Conservation (phyloP, 179 eudicot genomes). For the Nepenthes alata region DNA sequence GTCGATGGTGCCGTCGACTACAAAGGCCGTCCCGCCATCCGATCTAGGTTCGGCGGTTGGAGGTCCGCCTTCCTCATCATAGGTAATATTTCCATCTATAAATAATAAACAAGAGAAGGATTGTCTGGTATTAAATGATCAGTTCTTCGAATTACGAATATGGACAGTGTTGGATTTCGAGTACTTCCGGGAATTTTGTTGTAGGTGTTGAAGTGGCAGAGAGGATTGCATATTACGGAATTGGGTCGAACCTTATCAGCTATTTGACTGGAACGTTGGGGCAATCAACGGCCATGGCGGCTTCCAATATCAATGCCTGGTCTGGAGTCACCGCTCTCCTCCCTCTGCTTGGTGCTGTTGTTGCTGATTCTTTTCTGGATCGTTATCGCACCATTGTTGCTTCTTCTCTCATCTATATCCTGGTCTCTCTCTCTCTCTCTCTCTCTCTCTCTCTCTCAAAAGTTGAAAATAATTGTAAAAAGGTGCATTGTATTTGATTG, state of each 20-base stretch:
- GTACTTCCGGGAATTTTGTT: neutral
- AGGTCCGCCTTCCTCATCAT: conserved; percentile 52
- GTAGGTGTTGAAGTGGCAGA: conserved; percentile 54
- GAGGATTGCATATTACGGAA: conserved; percentile 46
- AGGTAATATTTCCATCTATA: conserved; percentile 11
- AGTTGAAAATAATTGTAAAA: too few species aligned
- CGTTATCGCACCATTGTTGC: conserved; percentile 33
- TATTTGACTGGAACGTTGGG: conserved; percentile 39
- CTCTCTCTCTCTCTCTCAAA: neutral
- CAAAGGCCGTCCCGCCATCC: conserved; percentile 28
- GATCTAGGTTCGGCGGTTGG: conserved; percentile 52
- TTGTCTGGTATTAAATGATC: neutral
- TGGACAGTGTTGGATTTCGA: neutral
- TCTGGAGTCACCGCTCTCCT: conserved; percentile 25
- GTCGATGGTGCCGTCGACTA: conserved; percentile 45
- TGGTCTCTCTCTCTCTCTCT: conserved; percentile 24
- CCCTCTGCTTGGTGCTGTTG: conserved; percentile 44
- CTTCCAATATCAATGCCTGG: conserved; percentile 51
- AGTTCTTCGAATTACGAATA: neutral
- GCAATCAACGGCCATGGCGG: conserved; percentile 50
- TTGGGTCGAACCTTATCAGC: conserved; percentile 38
- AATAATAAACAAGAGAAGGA: neutral
- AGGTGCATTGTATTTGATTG: too few species aligned
- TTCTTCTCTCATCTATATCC: conserved; percentile 35
- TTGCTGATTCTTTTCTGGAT: conserved; percentile 53